Evolutionary conservation across 805 yeast species (phyloP), one percentile per base, ranked within the genome.

Genomic region (Huiozyma sinensis): DNA sequence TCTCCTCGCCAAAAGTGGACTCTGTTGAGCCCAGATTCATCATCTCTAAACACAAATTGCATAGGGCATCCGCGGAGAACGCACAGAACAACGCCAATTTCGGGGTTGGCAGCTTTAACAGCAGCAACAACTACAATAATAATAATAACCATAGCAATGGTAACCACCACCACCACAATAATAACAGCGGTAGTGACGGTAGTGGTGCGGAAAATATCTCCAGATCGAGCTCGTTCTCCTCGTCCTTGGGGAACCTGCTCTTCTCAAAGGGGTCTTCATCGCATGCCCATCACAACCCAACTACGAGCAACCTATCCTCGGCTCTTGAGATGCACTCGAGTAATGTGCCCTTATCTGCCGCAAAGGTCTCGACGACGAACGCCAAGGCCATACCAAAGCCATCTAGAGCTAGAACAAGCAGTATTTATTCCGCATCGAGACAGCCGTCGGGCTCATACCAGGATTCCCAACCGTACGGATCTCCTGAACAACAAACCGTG

Each of bases 1-100:
- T 83, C 44, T 79, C 78, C 43, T 81, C 89, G 0, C 92, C 92
- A 3, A 75, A 72, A 42, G 83, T 83, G 6, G 68, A 71, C 11
- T 72, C 78, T 31, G 79, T 88, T n/a, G 96, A 87, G 57, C 83
- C 94, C 11, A 71, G 95, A 37, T 87, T 88, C 57, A 78, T 88
- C 41, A 82, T 88, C 35, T 83, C 94, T 8, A 78, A 85, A 54
- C 92, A 82, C 48, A 75, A 83, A 44, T 47, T 63, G 9, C 65
- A 62, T 41, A 61, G 57, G 42, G 50, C 57, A 4, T 51, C 63
- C 2, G 43, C 40, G 40, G 56, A 56, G 38, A 58, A 55, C 46
- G 24, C 24, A 17, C 24, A 48, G 56, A 12, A 28, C 39, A 11
- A 31, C 27, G 17, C 34, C 41, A 9, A 13, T 7, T 12, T 38